Evolutionary conservation across 495 filamentous ascomycete species (phyloP).

Genomic region (Mycothermus thermophilus): DNA sequence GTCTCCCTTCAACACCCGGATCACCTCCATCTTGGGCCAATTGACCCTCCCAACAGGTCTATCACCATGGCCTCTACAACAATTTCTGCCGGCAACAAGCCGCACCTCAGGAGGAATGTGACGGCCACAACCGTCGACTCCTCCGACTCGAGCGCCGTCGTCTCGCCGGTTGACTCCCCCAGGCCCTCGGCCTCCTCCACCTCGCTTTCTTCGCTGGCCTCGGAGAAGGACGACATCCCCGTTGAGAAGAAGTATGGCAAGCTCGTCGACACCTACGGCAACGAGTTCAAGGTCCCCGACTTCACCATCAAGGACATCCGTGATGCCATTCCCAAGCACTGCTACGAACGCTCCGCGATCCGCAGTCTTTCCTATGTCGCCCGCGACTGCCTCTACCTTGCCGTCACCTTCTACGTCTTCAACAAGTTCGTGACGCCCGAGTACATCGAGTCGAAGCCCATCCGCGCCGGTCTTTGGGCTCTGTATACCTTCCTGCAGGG

Average conservation of each 20-base stretch:
- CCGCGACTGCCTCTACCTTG: conserved; percentile 52
- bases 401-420: conserved; percentile 51
- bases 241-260: conserved; percentile 27
- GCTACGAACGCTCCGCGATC: conserved; percentile 57
- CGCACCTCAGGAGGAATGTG: conserved; percentile 26
- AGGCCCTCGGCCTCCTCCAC: conserved; percentile 71
- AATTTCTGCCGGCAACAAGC: conserved; percentile 23
- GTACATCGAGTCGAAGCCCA: conserved; percentile 44
- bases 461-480: conserved; percentile 46
- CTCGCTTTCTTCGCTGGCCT: conserved; percentile 79
- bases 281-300: conserved; percentile 60
- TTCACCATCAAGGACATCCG: conserved; percentile 71
- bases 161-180: conserved; percentile 56
- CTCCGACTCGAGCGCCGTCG: conserved; percentile 43
- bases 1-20: conserved; percentile 2
- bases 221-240: conserved; percentile 25
- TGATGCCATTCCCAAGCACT: conserved; percentile 71
- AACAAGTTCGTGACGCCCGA: conserved; percentile 48
- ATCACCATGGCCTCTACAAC: conserved; percentile 27
- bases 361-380: conserved; percentile 51
- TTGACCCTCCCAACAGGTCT: conserved; percentile 1
- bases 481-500: conserved; percentile 62
- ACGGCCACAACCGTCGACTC: conserved; percentile 25
- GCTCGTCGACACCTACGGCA: conserved; percentile 59
- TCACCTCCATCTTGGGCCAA: conserved; percentile 1